Percentiles rank a stretch among this genome's conserved stretches.
Conservation (phyloP, 2,329 filamentous ascomycete species). For the Ustulina deusta region DNA sequence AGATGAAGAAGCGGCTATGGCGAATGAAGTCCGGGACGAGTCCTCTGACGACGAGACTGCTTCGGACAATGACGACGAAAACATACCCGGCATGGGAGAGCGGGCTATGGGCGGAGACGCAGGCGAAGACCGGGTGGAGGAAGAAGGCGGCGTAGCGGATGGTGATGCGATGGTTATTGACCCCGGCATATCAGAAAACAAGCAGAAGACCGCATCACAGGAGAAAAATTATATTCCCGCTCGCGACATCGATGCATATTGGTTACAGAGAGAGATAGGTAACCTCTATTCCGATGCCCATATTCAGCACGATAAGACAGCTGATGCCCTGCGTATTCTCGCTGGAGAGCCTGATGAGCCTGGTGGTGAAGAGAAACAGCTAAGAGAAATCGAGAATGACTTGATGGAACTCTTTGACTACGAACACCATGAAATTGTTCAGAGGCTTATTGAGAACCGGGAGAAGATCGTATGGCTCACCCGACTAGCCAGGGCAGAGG, state of each 20-base stretch:
- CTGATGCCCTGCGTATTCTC: slow-evolving; percentile 83
- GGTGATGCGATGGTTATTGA: slow-evolving; percentile 88
- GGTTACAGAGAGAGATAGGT: slow-evolving; percentile 94
- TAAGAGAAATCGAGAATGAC: slow-evolving; percentile 97
- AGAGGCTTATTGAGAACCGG: slow-evolving; percentile 89
- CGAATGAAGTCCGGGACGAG: slow-evolving; percentile 89
- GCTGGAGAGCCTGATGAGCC: slow-evolving; percentile 77
- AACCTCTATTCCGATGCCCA: slow-evolving; percentile 90
- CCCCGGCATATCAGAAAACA: slow-evolving; percentile 65
- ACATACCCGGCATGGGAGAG: slow-evolving; percentile 66
- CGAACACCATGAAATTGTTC: slow-evolving; percentile 92
- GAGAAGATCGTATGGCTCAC: slow-evolving; percentile 98
- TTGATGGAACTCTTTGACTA: slow-evolving; percentile 99
- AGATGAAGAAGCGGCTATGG: slow-evolving; percentile 80
- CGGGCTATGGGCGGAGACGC: slow-evolving; percentile 64
- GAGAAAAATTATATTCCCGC: slow-evolving; percentile 77
- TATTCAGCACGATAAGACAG: slow-evolving; percentile 91
- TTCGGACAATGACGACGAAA: slow-evolving; percentile 68
- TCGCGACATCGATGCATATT: slow-evolving; percentile 95
- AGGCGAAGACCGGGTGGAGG: slow-evolving; percentile 61
- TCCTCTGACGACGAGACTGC: slow-evolving; percentile 84
- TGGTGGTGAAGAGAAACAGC: slow-evolving; percentile 82
- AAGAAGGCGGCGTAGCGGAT: slow-evolving; percentile 63
- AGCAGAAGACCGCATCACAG: slow-evolving; percentile 60
- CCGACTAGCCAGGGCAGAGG: slow-evolving; percentile 83